Base-by-base conservation (phyloP, 2,329 filamentous ascomycete species). In the Calonectria pseudoturangicola region DNA sequence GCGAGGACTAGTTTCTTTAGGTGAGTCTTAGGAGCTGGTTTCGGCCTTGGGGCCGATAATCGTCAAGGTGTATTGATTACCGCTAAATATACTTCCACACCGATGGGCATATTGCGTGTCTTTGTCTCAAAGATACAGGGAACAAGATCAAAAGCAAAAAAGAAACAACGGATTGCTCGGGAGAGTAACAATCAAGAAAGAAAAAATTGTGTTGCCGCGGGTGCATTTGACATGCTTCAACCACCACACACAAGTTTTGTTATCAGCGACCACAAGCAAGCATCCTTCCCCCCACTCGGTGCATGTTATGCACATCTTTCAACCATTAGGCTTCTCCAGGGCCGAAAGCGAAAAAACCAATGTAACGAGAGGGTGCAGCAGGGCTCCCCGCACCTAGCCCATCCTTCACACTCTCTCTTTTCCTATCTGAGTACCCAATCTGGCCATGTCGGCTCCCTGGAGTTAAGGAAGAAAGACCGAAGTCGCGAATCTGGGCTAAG, bases 401-500 rank as follows among this genome's bases (percentile, higher is more conserved):
- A 4, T 12, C n/a, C n/a, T 25, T 13, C 13, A 1, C n/a, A 21
- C 15, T 15, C 10, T 27, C 7, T 33, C n/a, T 27, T 60, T 27
- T 18, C 33, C 33, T 41, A 60, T 60, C 62, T 60, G 28, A 63
- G 16, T 6, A 15, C 30, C 30, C 64, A 50, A 54, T 28, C 54
- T 18, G 33, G 36, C 25, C 51, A 63, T 73, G 70, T 79, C 75
- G 69, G 66, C 66, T 33, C 30, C 51, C 62, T 71, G 73, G 70
- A 78, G 65, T 79, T 74, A 79, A 77, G 68, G 36, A 62, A 45
- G 21, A 76, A 75, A 76, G 68, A 73, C 78, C 78, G 76, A 80
- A 80, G 74, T 56, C 75, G 77, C 78, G 77, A 79, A 71, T 39
- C 25, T 41, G 43, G 47, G 21, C 68, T 70, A 66, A 39, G 16